Conservation (phyloP, 2,329 filamentous ascomycete genomes). For the Cladorrhinum sp. region DNA sequence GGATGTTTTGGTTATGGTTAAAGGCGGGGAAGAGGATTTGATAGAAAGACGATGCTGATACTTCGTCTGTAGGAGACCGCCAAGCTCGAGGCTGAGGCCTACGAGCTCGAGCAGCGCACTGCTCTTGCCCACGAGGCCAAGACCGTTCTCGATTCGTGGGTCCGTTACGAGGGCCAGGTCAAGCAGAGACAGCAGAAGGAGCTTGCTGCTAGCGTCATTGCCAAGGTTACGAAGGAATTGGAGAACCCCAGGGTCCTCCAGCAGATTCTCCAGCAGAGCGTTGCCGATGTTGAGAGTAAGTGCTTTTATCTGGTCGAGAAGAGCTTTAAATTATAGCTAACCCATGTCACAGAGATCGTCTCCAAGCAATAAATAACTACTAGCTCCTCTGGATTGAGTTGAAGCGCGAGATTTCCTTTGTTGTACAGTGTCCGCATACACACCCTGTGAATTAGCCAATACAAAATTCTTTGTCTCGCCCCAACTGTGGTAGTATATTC, state of each 20-base stretch:
- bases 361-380: slow-evolving; percentile 58
- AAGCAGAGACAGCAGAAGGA: slow-evolving; percentile 98
- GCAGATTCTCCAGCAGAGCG: slow-evolving; percentile 96
- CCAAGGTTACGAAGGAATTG: slow-evolving; percentile 98
- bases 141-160: slow-evolving; percentile 94
- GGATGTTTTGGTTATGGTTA: slow-evolving; percentile 25
- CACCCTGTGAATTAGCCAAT: slow-evolving; percentile 59
- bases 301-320: slow-evolving; percentile 7
- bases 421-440: slow-evolving; percentile 56
- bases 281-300: slow-evolving; percentile 92
- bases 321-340: slow-evolving; percentile 35
- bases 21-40: neutral
- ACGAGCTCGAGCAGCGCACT: slow-evolving; percentile 95
- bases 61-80: slow-evolving; percentile 76
- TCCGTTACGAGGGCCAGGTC: slow-evolving; percentile 96
- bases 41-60: neutral
- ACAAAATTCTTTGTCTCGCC: slow-evolving; percentile 29
- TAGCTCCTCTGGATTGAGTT: slow-evolving; percentile 18
- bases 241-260: slow-evolving; percentile 96
- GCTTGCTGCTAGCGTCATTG: slow-evolving; percentile 86
- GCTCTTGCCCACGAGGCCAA: slow-evolving; percentile 91
- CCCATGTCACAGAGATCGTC: slow-evolving; percentile 52
- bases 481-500: neutral
- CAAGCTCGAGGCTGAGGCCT: slow-evolving; percentile 90
- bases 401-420: slow-evolving; percentile 49